These are phyloP conservation scores for Collybiopsis confluens DNA, from an alignment of 768 basidiomycete species.

Conservation along the genomic window DNA sequence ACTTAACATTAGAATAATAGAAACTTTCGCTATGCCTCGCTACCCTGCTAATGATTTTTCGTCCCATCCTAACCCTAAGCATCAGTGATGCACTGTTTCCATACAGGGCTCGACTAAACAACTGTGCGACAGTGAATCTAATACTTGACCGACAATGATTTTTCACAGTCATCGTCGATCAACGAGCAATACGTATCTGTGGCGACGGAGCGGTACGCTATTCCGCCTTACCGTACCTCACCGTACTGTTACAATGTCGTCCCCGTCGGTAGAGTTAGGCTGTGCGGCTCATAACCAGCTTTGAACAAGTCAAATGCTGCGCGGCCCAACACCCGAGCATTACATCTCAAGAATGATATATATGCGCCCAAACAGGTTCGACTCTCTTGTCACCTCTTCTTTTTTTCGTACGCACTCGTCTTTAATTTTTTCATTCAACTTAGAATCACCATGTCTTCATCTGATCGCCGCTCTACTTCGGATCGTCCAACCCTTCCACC, in stretches of 20 bases:
- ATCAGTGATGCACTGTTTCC: neutral
- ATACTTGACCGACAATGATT: neutral
- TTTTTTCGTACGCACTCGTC: too few species aligned
- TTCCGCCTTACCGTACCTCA: neutral
- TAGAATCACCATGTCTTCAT: slow-evolving; percentile 14
- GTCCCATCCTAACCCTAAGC: neutral
- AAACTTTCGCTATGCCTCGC: too few species aligned
- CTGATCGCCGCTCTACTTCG: slow-evolving; percentile 17
- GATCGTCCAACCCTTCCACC: slow-evolving; percentile 64
- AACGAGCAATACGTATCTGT: neutral
- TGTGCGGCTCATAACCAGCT: neutral
- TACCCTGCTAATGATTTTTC: too few species aligned
- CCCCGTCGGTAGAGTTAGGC: slow-evolving; percentile 2
- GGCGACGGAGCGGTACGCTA: slow-evolving; percentile 4
- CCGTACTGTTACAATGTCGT: neutral
- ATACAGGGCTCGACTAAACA: neutral
- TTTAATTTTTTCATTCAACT: too few species aligned
- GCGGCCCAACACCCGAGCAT: neutral
- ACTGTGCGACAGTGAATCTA: neutral
- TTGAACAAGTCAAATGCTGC: neutral
- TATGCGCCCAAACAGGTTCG: slow-evolving; percentile 6
- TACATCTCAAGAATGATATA: slow-evolving; percentile 7
- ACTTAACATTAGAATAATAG: too few species aligned
- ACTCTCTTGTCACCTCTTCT: slow-evolving; percentile 10
- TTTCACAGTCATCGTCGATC: neutral